Conservation (phyloP, 2,329 filamentous ascomycete species). For the Colletotrichum somersetense region DNA sequence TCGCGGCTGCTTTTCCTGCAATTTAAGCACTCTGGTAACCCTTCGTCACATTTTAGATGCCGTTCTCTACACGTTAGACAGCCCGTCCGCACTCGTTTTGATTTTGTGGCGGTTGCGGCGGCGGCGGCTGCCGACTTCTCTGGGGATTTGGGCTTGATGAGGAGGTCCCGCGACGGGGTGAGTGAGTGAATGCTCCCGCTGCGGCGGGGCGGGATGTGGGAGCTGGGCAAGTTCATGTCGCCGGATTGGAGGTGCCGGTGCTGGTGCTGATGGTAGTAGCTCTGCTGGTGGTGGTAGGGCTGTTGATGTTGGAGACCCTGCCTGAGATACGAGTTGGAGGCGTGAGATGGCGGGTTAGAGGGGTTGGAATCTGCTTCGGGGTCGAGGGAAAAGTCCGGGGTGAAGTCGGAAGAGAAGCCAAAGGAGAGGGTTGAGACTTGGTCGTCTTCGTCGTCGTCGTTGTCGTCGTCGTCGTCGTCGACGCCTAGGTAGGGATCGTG, state of each 20-base stretch:
- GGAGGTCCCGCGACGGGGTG: constrained; percentile 39
- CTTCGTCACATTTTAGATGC: constrained; percentile 93
- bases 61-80: constrained; percentile 91
- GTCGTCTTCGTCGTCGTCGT: constrained; percentile 34
- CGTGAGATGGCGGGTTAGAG: constrained; percentile 13
- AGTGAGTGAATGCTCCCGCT: constrained; percentile 41
- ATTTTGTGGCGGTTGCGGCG: constrained; percentile 63
- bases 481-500: constrained; percentile 31
- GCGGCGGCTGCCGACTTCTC: constrained; percentile 36
- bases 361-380: constrained; percentile 16
- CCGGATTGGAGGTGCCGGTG: constrained; percentile 47
- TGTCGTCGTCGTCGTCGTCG: constrained; percentile 10
- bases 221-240: constrained; percentile 44
- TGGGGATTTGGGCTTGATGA: constrained; percentile 34
- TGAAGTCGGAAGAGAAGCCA: constrained; percentile 43
- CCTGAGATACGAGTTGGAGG: constrained; percentile 19
- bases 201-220: constrained; percentile 42
- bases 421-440: constrained; percentile 45
- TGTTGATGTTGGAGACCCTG: constrained; percentile 48
- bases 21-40: constrained; percentile 74
- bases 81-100: constrained; percentile 89
- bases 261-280: constrained; percentile 45
- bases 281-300: constrained; percentile 46
- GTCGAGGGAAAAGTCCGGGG: constrained; percentile 25
- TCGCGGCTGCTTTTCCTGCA: constrained; percentile 88